These are phyloP conservation scores for Lactarius tabidus DNA, from an alignment of 768 basidiomycete species.

Conservation along the genomic window DNA sequence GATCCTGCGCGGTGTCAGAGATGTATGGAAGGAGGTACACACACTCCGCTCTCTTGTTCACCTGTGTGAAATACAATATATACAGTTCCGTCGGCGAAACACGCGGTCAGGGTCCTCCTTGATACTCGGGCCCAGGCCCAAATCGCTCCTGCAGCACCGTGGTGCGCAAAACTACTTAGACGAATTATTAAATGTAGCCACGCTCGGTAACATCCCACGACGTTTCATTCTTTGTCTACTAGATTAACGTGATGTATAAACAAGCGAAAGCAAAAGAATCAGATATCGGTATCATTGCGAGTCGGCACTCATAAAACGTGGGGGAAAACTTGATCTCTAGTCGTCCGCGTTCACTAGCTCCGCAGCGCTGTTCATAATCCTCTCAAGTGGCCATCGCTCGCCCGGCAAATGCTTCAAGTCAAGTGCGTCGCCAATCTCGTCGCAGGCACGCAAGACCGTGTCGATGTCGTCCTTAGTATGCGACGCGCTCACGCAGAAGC, in stretches of 20 bases:
- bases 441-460: slow-evolving; percentile 74
- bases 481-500: slow-evolving; percentile 91
- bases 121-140: background rate
- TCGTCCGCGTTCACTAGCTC: slow-evolving; percentile 58
- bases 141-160: background rate
- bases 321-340: slow-evolving; percentile 2
- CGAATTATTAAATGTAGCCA: background rate
- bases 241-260: slow-evolving; percentile 8
- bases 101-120: background rate
- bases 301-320: background rate
- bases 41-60: background rate
- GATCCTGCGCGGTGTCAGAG: background rate
- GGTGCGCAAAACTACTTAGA: background rate
- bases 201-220: background rate
- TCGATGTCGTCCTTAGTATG: slow-evolving; percentile 99
- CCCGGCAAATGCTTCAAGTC: slow-evolving; percentile 79
- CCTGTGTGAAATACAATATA: background rate
- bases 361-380: slow-evolving; percentile 64
- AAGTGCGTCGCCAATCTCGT: slow-evolving; percentile 86
- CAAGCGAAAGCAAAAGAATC: background rate
- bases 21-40: background rate
- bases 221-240: background rate
- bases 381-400: slow-evolving; percentile 77
- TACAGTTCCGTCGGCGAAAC: background rate
- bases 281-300: slow-evolving; percentile 8